Evolutionary conservation across 805 yeast species (phyloP), one percentile per base, ranked within the genome.

Genomic region (Starmerella powellii): DNA sequence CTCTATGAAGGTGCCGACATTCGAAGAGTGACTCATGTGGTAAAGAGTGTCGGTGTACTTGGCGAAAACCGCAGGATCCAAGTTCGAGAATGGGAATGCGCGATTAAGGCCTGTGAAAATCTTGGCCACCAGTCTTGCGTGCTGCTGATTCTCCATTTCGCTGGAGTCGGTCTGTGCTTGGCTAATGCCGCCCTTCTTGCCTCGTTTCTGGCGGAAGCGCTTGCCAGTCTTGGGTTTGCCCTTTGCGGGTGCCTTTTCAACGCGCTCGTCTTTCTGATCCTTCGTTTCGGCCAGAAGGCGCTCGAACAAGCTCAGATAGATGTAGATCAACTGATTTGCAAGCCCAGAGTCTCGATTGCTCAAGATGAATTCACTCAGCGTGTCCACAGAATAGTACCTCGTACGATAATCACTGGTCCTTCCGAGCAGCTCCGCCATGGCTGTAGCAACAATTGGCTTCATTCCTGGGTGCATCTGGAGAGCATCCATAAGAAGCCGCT

Each of bases 381-480:
- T 83, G 50, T 87, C 73, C 4, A 85, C 74, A 3, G 95, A 74
- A 60, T 87, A 91, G 60, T 91, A 91, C 46, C 81, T 76, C 6
- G 94, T 76, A 56, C 86, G 94, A 61, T 85, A 82, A 47, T 85
- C 96, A 24, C 58, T 54, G 28, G 77, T 77, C 38, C 77, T 73
- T 62, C 84, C 79, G 26, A 85, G 67, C 39, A 80, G 71, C 59
- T 91, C 97, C 38, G 82, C 73, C 30, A 88, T 80, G 4, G 91
- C 68, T 48, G 84, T 84, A 31, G 80, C 72, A 31, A 91, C 69
- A 44, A 88, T 75, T 40, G 73, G 65, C 61, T 86, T 88, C 97
- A 91, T 91, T 38, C 91, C 91, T 16, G 98, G 98, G 60, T 91
- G 98, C 3, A 78, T 80, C 60, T 84, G 94, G 60, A 91, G 82